phyloP scores from a whole-genome alignment of 352 stramenopile genomes.

The Pythium rhizo-oryzae region DNA sequence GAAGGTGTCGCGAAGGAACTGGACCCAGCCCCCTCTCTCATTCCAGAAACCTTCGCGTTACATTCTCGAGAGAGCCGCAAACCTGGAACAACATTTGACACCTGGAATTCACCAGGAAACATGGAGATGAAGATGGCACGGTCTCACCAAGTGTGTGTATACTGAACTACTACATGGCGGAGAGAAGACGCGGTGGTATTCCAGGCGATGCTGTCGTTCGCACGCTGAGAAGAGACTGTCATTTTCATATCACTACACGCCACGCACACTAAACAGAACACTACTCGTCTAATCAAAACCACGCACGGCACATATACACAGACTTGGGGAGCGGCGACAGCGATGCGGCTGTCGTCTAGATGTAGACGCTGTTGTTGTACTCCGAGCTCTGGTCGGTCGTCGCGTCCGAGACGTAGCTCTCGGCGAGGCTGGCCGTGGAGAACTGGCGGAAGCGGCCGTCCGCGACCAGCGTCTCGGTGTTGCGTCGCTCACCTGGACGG shows the following conservation, averaged over 20 bases:
- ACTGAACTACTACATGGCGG: too few species aligned
- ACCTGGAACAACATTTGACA: too few species aligned
- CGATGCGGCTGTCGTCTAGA: constrained; percentile 17
- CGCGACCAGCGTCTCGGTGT: constrained; percentile 66
- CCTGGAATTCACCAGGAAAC: too few species aligned
- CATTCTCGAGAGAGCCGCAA: neutral
- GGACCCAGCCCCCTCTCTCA: neutral
- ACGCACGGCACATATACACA: neutral
- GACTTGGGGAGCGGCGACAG: neutral
- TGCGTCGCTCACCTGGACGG: constrained; percentile 54
- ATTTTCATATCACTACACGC: neutral
- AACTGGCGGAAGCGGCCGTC: constrained; percentile 65
- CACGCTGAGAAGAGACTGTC: neutral
- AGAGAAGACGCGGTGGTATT: neutral
- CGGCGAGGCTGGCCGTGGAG: constrained; percentile 36
- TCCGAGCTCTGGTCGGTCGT: constrained; percentile 23
- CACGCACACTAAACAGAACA: neutral
- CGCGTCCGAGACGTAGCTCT: constrained; percentile 26
- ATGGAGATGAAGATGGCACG: neutral
- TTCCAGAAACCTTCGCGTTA: constrained; percentile 17
- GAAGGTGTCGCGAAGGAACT: constrained; percentile 28
- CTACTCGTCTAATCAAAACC: constrained; percentile 2
- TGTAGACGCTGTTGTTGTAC: constrained; percentile 29
- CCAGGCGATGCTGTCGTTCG: neutral
- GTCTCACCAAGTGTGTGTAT: too few species aligned